Evolutionary conservation across 208 protist species (phyloP).

Genomic region (Crithidia expoeki): DNA sequence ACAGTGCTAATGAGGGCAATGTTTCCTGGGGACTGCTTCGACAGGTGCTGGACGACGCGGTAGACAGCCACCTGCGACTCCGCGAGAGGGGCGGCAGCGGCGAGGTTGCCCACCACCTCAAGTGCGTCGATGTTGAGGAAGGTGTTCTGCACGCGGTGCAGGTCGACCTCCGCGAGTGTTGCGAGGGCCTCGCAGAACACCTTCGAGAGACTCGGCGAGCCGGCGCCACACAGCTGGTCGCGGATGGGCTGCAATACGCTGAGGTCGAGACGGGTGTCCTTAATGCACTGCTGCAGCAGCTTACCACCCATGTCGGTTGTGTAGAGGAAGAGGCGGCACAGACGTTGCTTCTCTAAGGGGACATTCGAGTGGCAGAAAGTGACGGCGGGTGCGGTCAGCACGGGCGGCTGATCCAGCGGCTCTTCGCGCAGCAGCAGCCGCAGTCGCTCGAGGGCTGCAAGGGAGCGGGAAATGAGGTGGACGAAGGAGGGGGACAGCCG

Average conservation of each 20-base stretch:
- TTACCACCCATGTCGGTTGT: constrained; percentile 32
- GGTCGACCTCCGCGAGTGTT: constrained; percentile 27
- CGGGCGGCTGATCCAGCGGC: constrained; percentile 18
- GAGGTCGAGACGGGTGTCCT: constrained; percentile 44
- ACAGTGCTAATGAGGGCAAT: constrained; percentile 52
- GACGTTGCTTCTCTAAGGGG: constrained; percentile 31
- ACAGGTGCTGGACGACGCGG: constrained; percentile 41
- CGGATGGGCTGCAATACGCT: constrained; percentile 58
- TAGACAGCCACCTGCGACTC: constrained; percentile 66
- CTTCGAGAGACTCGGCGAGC: constrained; percentile 37
- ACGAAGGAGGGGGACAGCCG: constrained; percentile 50
- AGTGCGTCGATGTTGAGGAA: constrained; percentile 75
- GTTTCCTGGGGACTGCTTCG: constrained; percentile 50
- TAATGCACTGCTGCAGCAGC: constrained; percentile 37
- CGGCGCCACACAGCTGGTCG: constrained; percentile 53
- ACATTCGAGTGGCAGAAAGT: constrained; percentile 29
- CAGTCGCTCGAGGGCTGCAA: constrained; percentile 35
- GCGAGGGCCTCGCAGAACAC: constrained; percentile 68
- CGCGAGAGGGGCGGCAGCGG: constrained; percentile 36
- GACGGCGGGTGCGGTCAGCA: constrained; percentile 26
- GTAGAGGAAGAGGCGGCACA: constrained; percentile 33
- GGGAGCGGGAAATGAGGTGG: constrained; percentile 44
- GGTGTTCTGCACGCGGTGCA: constrained; percentile 30
- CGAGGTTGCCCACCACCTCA: constrained; percentile 60
- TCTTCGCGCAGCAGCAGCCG: constrained; percentile 25